Percentiles rank a stretch among this genome's conserved stretches.
phyloP scores from a whole-genome alignment of 371 early-diverging fungal genomes.

The Enteropsectra breve region DNA sequence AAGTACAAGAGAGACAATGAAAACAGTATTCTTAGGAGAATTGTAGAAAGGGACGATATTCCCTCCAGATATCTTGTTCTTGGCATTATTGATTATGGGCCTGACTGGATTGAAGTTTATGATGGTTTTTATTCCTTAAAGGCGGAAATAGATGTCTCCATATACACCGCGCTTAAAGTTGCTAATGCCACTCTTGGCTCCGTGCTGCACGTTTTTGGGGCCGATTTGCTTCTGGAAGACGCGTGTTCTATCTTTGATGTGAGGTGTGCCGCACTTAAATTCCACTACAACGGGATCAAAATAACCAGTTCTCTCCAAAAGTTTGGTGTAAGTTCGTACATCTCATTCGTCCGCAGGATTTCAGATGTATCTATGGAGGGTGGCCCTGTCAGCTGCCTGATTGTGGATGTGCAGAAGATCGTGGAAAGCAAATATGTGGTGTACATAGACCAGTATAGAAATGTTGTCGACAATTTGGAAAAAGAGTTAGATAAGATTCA shows the following conservation, averaged over 20 bases:
- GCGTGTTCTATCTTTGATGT: constrained; percentile 26
- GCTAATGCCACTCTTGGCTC: constrained; percentile 23
- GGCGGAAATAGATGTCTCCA: constrained; percentile 19
- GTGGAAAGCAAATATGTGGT: constrained; percentile 46
- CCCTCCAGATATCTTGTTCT: constrained; percentile 56
- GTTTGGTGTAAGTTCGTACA: constrained; percentile 48
- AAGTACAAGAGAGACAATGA: constrained; percentile 30
- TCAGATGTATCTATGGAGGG: constrained; percentile 30
- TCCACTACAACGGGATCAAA: constrained; percentile 28
- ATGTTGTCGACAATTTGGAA: constrained; percentile 44
- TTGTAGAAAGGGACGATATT: constrained; percentile 55
- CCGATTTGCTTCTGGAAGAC: constrained; percentile 26
- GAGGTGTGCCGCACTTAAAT: not conserved
- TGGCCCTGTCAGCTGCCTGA: constrained; percentile 38
- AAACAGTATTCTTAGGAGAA: constrained; percentile 51
- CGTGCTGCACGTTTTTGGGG: constrained; percentile 48
- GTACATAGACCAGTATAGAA: constrained; percentile 30
- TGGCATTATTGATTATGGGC: constrained; percentile 43
- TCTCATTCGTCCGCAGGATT: constrained; percentile 36
- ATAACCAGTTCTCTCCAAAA: not conserved
- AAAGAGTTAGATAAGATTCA: constrained; percentile 49
- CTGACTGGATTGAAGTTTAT: constrained; percentile 39
- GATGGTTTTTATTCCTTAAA: constrained; percentile 50
- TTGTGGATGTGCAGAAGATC: constrained; percentile 31
- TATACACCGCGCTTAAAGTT: constrained; percentile 20